Base-by-base conservation (phyloP, 1,284 basidiomycete species). In the Trametes pubescens region DNA sequence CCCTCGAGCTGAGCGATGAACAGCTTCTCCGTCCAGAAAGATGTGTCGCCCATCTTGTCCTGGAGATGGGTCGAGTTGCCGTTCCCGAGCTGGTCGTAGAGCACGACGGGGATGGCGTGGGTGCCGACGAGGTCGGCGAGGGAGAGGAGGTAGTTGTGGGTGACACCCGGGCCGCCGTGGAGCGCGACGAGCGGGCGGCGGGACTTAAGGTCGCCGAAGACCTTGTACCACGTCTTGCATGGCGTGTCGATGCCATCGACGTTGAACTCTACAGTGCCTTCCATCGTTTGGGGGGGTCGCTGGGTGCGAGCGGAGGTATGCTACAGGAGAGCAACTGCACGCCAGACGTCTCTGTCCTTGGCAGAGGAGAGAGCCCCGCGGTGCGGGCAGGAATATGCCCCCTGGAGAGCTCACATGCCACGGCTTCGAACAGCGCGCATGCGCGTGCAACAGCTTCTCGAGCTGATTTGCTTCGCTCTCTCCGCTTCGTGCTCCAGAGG, bases 71-170 rank as follows among this genome's bases (percentile, higher is more conserved):
- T 80, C 9, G 83, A 85, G 44, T 69, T 63, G 2, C 80, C 83
- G 55, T 71, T 79, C 14, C 84, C 85, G 48, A 85, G 66, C 70
- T 85, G 84, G 68, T 85, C 85, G 70, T 86, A 85, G 61, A 86
- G 67, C 47, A 86, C 66, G 66, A 86, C 73, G 0, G 82, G 82
- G 46, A 81, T 77, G 43, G 51, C 49, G 65, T 69, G 40, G 1
- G 57, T 32, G 38, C 58, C 49, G 29, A 72, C 62, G 61, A 81
- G 75, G 38, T 80, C 75, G 55, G 62, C 65, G 61, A 81, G 70
- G n/a, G 77, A 75, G 48, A 78, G 70, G 61, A 86, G 65, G 69
- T 84, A 84, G 57, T 78, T 70, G 61, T 83, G 78, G 0, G 76
- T 71, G 35, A 78, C 55, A 16, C 84, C 84, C 0, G 82, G 82